phyloP scores from a whole-genome alignment of 768 basidiomycete genomes.

The Tricholoma furcatifolium region DNA sequence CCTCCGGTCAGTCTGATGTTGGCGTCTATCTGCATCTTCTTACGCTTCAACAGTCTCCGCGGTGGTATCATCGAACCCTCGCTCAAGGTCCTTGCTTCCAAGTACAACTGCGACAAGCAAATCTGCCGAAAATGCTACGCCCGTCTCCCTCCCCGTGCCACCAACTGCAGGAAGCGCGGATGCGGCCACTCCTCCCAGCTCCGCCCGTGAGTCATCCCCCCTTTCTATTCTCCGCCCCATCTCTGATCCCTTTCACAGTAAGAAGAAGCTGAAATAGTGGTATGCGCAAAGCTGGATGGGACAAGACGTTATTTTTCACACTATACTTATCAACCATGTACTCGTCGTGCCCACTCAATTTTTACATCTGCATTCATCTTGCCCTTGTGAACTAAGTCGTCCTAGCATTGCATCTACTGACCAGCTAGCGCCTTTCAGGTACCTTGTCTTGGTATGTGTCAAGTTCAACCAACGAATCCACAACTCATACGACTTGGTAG shows the following conservation, averaged over 20 bases:
- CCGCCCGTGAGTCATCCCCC: slow-evolving; percentile 66
- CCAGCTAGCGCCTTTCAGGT: no score
- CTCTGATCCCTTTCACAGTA: slow-evolving; percentile 1
- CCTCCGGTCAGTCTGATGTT: slow-evolving; percentile 82
- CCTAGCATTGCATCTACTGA: no score
- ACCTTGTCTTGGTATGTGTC: no score
- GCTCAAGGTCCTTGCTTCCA: slow-evolving; percentile 92
- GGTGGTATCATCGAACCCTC: slow-evolving; percentile 99
- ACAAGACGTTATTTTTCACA: slow-evolving; percentile 1
- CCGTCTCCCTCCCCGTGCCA: slow-evolving; percentile 97
- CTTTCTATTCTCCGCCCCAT: background rate
- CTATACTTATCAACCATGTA: slow-evolving; percentile 7
- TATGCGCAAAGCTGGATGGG: slow-evolving; percentile 1
- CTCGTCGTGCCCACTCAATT: background rate
- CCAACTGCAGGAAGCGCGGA: slow-evolving; percentile 96
- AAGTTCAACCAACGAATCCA: no score
- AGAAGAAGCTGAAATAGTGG: slow-evolving; percentile 24
- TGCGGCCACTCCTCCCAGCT: slow-evolving; percentile 92
- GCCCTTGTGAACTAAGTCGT: no score
- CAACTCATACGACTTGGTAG: no score
- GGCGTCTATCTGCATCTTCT: background rate
- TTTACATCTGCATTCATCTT: background rate
- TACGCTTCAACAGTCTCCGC: slow-evolving; percentile 62
- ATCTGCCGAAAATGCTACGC: slow-evolving; percentile 99
- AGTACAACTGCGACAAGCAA: slow-evolving; percentile 99